phyloP scores from a whole-genome alignment of 1,284 basidiomycete species.

The Mycena sp. region DNA sequence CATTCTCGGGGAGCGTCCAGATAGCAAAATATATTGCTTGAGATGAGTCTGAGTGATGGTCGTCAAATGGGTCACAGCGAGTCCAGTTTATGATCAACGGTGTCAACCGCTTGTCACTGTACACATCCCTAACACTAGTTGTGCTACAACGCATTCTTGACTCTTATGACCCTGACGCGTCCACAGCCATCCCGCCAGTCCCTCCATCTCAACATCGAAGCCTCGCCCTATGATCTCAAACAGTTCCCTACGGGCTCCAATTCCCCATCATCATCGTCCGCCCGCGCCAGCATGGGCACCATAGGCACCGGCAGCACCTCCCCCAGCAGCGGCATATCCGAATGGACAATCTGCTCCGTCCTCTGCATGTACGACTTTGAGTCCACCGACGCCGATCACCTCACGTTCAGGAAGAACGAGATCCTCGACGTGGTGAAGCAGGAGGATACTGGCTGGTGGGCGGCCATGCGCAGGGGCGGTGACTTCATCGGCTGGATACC shows the following conservation, averaged over 20 bases:
- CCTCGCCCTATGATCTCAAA: slow-evolving; percentile 49
- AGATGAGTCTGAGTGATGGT: no score
- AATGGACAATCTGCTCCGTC: slow-evolving; percentile 56
- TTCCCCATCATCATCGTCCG: slow-evolving; percentile 41
- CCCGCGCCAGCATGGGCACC: slow-evolving; percentile 40
- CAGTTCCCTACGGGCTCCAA: slow-evolving; percentile 35
- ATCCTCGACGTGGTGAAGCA: slow-evolving; percentile 70
- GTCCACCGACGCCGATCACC: slow-evolving; percentile 66
- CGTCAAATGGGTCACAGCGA: no score
- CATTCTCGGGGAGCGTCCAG: no score
- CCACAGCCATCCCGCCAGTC: slow-evolving; percentile 46
- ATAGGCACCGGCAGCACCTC: slow-evolving; percentile 40
- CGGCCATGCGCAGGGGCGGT: slow-evolving; percentile 66
- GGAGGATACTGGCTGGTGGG: slow-evolving; percentile 84
- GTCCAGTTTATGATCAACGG: no score
- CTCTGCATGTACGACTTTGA: slow-evolving; percentile 74
- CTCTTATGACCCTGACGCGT: slow-evolving; percentile 35
- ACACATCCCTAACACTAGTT: no score
- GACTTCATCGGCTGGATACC: slow-evolving; percentile 78
- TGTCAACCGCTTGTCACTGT: no score
- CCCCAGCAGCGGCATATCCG: slow-evolving; percentile 38
- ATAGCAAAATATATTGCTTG: no score
- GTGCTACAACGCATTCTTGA: no score
- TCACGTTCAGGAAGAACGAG: slow-evolving; percentile 72
- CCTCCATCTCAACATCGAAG: slow-evolving; percentile 62